Base-by-base conservation (phyloP, 345 rosid genomes). In the Hevea brasiliensis region DNA sequence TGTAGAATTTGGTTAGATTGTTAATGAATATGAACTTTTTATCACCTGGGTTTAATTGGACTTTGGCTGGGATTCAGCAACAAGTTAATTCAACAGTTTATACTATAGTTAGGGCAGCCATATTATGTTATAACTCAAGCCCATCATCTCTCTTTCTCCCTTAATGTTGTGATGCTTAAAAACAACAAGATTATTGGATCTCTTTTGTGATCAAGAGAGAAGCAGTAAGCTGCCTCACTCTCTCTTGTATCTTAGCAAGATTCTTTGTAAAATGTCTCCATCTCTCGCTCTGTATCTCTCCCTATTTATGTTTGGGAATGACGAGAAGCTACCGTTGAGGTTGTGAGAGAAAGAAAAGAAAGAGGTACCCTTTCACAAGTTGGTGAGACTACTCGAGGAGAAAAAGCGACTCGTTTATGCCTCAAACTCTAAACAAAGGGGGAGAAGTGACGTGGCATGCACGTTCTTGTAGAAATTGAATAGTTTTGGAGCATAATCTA, bases 381-480 rank as follows among this genome's bases (percentile, higher is more conserved):
- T 35, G 80, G 76, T 77, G 85, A 83, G 79, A 88, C 75, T 81
- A 78, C 80, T 80, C 44, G 26, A 55, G 68, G 91, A 74, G 93
- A 90, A 80, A 76, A 78, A 70, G 96, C 96, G 67, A 87, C 91
- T 85, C 89, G 93, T 71, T 74, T 75, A 77, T 79, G 81, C 63
- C 83, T 65, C 82, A 77, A 77, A 44, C 77, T 27, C 48, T 72
- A 11, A 70, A 63, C 79, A 71, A 79, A 84, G 68, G 86, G 79
- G 65, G 37, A 21, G 2, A 40, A 8, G 69, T 60, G 83, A 76
- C 75, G 78, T 77, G 81, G 76, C 68, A 40, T 47, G 5, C 29
- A 47, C 42, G 18, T 32, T 35, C 17, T 17, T 12, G 6, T 21
- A 29, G 70, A 32, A 37, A 53, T 72, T 32, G 74, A 70, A 72